Evolutionary conservation across 306 rosid species (phyloP).

Genomic region (Albizia julibrissin): DNA sequence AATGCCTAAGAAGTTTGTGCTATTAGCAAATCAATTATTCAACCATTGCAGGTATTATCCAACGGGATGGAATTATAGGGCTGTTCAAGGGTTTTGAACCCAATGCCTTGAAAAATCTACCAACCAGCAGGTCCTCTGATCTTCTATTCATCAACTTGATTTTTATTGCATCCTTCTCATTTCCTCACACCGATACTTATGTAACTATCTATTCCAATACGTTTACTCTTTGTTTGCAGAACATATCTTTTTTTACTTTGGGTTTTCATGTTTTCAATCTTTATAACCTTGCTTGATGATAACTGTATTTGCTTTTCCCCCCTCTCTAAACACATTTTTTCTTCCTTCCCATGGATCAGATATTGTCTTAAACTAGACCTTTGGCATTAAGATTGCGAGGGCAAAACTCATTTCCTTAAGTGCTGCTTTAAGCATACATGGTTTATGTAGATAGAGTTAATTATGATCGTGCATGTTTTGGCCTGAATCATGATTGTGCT

Average conservation of each 20-base stretch:
- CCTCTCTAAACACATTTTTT: neutral
- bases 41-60: neutral
- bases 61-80: conserved; percentile 59
- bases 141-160: neutral
- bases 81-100: conserved; percentile 56
- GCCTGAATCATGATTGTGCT: neutral
- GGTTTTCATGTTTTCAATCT: conserved; percentile 40
- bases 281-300: neutral
- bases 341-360: neutral
- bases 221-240: neutral
- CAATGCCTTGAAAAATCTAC: conserved; percentile 36
- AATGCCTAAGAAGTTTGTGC: no score
- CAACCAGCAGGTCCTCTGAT: conserved; percentile 72
- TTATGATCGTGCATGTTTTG: no score
- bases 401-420: neutral
- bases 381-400: neutral
- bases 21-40: conserved; percentile 15
- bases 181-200: no score
- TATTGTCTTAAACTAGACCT: neutral
- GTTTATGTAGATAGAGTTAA: neutral
- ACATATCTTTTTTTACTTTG: no score
- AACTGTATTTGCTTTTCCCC: neutral
- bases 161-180: no score
- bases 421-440: no score
- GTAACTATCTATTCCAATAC: no score